Evolutionary conservation across 2,329 filamentous ascomycete genomes (phyloP).

Genomic region (Fusarium tupiense): DNA sequence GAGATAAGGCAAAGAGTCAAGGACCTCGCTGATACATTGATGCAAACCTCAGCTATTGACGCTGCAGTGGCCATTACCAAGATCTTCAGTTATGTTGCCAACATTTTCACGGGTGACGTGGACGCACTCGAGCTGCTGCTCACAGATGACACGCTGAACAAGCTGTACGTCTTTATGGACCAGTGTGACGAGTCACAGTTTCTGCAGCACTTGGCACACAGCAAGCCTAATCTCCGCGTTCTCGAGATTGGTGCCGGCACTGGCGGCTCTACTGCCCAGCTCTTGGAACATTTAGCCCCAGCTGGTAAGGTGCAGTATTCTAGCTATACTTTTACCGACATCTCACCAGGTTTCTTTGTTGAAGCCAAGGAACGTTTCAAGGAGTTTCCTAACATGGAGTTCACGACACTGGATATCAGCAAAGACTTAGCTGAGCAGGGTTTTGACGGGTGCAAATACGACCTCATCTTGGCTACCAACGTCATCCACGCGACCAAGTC

Average conservation of each 20-base stretch:
- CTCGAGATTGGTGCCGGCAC: slow-evolving; percentile 4
- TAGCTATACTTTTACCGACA: neutral
- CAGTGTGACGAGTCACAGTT: neutral
- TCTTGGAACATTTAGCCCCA: neutral
- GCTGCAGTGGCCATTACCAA: neutral
- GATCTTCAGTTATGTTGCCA: neutral
- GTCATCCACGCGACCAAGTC: neutral
- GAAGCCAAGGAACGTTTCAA: neutral
- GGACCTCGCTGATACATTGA: neutral
- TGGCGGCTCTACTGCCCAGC: neutral
- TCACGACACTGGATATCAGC: neutral
- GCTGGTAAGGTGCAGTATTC: neutral
- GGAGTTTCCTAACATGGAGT: neutral
- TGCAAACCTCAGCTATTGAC: neutral
- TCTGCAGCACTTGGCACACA: neutral
- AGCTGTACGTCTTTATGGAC: neutral
- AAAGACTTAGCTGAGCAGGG: neutral
- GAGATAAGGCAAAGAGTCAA: neutral
- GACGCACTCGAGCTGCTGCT: neutral
- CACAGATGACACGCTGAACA: neutral
- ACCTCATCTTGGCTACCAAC: neutral
- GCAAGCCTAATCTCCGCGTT: neutral
- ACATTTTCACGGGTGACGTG: neutral
- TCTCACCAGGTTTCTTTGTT: neutral
- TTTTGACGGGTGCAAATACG: neutral